phyloP scores from a whole-genome alignment of 176 grass and related monocot genomes.

The Triticum dicoccoides region DNA sequence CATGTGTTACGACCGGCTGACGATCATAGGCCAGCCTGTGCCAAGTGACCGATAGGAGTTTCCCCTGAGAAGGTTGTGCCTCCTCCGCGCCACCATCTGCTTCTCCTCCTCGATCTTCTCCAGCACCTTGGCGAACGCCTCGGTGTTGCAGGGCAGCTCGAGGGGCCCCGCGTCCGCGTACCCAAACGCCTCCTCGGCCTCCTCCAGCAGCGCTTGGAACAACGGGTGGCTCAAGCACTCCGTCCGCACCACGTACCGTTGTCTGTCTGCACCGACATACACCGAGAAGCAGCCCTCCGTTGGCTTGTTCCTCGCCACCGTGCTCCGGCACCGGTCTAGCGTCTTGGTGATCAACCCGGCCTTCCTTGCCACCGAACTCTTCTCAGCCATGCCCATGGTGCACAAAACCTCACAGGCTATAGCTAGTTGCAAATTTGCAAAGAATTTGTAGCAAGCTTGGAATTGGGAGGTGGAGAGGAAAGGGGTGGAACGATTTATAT shows the following conservation, averaged over 20 bases:
- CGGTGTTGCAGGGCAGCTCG: conserved; percentile 50
- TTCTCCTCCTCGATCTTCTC: conserved; percentile 44
- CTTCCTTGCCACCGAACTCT: neutral
- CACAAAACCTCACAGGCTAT: neutral
- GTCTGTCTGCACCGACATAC: conserved; percentile 30
- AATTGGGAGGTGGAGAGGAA: neutral
- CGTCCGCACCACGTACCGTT: conserved; percentile 47
- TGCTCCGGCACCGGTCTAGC: conserved; percentile 43
- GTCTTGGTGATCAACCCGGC: conserved; percentile 44
- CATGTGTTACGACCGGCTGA: neutral
- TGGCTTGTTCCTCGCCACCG: neutral
- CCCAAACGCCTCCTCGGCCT: conserved; percentile 55
- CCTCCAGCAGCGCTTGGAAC: conserved; percentile 50
- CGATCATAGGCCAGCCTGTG: neutral
- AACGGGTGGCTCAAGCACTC: conserved; percentile 54
- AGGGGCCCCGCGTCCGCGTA: conserved; percentile 46
- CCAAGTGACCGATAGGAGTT: conserved; percentile 28
- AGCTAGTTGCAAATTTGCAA: neutral
- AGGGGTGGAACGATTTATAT: neutral
- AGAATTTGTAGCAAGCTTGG: neutral
- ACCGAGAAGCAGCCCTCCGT: conserved; percentile 42
- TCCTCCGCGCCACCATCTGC: neutral
- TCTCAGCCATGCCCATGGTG: conserved; percentile 7
- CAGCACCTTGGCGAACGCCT: conserved; percentile 40
- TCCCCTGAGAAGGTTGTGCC: conserved; percentile 11